Evolutionary conservation across 2,329 filamentous ascomycete genomes (phyloP).

Genomic region (Penicillium sp.): DNA sequence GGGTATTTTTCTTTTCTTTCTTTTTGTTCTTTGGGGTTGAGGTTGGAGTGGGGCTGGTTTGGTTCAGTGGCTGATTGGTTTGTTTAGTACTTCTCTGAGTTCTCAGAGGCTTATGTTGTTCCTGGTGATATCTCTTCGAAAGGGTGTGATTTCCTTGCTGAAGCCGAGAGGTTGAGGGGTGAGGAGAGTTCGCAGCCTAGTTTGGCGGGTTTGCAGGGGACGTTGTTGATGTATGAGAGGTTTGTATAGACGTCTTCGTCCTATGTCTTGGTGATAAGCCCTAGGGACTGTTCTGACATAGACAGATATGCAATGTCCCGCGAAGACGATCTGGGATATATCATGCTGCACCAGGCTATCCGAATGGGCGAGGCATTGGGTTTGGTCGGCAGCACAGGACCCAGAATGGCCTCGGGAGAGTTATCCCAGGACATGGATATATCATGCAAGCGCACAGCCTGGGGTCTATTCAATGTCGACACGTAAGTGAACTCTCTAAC

Average conservation of each 20-base stretch:
- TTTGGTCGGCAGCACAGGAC: conserved; percentile 28
- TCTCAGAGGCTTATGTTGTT: conserved; percentile 38
- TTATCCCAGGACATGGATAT: conserved; percentile 31
- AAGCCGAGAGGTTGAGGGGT: conserved; percentile 34
- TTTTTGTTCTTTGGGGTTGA: background rate
- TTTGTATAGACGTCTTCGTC: conserved; percentile 12
- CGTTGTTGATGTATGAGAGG: conserved; percentile 38
- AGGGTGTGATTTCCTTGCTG: conserved; percentile 36
- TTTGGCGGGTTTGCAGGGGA: conserved; percentile 34
- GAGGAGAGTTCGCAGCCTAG: conserved; percentile 25
- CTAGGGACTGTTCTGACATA: background rate
- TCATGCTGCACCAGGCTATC: conserved; percentile 39
- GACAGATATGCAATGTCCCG: conserved; percentile 38
- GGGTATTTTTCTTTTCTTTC: conserved; percentile 13
- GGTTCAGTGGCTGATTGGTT: background rate
- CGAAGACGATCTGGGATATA: conserved; percentile 38
- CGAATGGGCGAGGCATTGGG: conserved; percentile 35
- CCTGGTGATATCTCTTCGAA: conserved; percentile 39
- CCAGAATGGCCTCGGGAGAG: conserved; percentile 20
- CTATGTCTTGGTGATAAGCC: background rate
- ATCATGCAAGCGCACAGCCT: conserved; percentile 34
- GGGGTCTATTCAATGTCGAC: conserved; percentile 41
- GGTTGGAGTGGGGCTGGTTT: background rate
- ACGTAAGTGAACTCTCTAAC: conserved; percentile 28
- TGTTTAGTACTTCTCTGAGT: conserved; percentile 38